A percentile compares a stretch with the other conserved stretches of the same genome.
phyloP scores from a whole-genome alignment of 305 asterid genomes.

The Fraxinus platypoda region DNA sequence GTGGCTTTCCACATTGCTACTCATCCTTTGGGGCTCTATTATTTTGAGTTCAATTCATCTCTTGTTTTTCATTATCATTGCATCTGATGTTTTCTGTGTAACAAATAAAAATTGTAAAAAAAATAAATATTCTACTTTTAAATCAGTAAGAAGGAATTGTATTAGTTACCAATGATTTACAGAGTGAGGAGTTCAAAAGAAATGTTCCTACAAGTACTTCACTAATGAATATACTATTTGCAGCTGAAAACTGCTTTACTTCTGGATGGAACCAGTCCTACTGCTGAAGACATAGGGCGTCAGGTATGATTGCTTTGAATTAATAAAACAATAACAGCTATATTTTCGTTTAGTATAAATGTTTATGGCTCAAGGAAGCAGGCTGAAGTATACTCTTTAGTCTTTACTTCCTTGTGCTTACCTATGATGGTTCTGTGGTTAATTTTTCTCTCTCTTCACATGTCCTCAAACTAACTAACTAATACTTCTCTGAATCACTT shows the following conservation, averaged over 20 bases:
- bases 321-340: not conserved
- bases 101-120: not conserved
- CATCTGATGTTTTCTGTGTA: not conserved
- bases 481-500: not conserved
- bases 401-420: not conserved
- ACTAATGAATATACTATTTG: not conserved
- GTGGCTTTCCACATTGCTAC: not conserved
- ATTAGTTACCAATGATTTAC: not conserved
- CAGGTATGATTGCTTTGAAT: constrained; percentile 52
- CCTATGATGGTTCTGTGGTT: not conserved
- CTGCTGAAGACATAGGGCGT: constrained; percentile 98
- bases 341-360: not conserved
- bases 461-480: not conserved
- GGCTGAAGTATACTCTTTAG: not conserved
- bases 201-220: not conserved
- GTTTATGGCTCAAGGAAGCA: not conserved
- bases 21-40: not conserved
- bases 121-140: not conserved
- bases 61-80: not conserved
- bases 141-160: not conserved
- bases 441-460: not conserved
- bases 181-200: not conserved
- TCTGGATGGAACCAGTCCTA: constrained; percentile 94
- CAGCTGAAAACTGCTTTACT: constrained; percentile 92
- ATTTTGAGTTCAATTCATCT: not conserved